phyloP scores from a whole-genome alignment of 2,329 filamentous ascomycete genomes.

The Penicillium rolfsii region DNA sequence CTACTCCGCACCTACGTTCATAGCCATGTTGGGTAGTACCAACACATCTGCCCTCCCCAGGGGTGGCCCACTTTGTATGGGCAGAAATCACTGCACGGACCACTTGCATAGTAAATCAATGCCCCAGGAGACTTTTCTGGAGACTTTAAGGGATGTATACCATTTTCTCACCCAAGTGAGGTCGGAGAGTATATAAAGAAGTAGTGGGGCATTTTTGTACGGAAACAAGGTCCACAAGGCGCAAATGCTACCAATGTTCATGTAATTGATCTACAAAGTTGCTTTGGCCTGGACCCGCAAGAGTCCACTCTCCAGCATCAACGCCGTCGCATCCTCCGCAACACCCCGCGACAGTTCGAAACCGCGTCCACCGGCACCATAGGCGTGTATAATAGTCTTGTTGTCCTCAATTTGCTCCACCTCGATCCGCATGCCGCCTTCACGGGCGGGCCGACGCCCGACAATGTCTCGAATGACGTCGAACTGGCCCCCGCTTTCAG shows the following conservation, averaged over 20 bases:
- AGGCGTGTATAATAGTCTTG: slow-evolving; percentile 55
- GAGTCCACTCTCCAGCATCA: slow-evolving; percentile 40
- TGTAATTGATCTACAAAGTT: slow-evolving; percentile 24
- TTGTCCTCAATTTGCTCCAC: slow-evolving; percentile 46
- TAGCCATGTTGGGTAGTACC: neutral
- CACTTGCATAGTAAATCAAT: slow-evolving; percentile 8
- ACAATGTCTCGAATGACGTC: slow-evolving; percentile 53
- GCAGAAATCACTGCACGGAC: slow-evolving; percentile 5
- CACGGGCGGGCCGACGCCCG: slow-evolving; percentile 49
- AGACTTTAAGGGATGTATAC: slow-evolving; percentile 6
- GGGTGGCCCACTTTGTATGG: slow-evolving; percentile 13
- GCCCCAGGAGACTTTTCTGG: slow-evolving; percentile 1
- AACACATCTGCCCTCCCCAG: neutral
- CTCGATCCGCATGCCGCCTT: slow-evolving; percentile 57
- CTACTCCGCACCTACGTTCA: neutral
- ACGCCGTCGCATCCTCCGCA: slow-evolving; percentile 53
- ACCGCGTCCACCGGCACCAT: slow-evolving; percentile 64
- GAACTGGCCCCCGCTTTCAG: slow-evolving; percentile 42
- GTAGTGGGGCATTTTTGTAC: neutral
- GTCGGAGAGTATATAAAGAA: slow-evolving; percentile 7
- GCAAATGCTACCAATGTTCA: neutral
- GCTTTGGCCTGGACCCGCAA: slow-evolving; percentile 28
- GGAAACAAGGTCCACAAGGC: neutral
- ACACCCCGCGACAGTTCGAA: slow-evolving; percentile 66
- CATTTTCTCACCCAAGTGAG: neutral